Base-by-base conservation (phyloP, 495 filamentous ascomycete species). In the Staphylotrichum longicolle region DNA sequence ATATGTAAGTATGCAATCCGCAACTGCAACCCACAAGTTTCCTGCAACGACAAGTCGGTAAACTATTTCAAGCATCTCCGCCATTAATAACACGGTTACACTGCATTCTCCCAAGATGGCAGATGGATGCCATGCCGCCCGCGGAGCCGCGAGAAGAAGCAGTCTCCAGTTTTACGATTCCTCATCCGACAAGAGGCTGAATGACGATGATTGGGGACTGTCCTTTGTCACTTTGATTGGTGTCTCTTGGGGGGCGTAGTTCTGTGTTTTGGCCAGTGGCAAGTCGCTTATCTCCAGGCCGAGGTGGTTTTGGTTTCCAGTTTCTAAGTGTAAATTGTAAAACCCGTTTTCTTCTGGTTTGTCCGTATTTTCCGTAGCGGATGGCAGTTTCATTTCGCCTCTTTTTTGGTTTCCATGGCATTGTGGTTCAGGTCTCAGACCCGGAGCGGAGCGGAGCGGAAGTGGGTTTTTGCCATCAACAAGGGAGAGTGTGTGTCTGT, bases 401-500 rank as follows among this genome's bases (percentile, higher is more conserved):
- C 20, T 27, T 27, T 27, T 27, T 27, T 27, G 20, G 1, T 27
- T 27, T 27, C 20, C 20, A 27, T 27, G 20, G 20, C 20, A 27
- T 27, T 27, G 20, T n/a, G 20, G 1, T 27, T 27, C 20, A 1
- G 20, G 20, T 27, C 20, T 27, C n/a, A n/a, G n/a, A 34, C 32
- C 32, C 52, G 52, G 52, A 42, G 15, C 54, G 41, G 54, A 44
- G 54, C 54, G 54, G 41, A 56, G 54, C 54, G 54, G 54, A 46
- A 33, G 54, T 56, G 54, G 54, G 30, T 35, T 45, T 8, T 9
- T 27, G 20, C 20, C 20, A 27, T 27, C 20, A 27, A 27, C 20
- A 27, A 27, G n/a, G n/a, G n/a, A n/a, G n/a, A n/a, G 20, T 27
- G 20, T 27, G 20, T 1, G 20, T 27, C 20, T 27, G 20, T 27